Conservation (phyloP, 805 yeast species). For the Saccharomyces jurei region DNA sequence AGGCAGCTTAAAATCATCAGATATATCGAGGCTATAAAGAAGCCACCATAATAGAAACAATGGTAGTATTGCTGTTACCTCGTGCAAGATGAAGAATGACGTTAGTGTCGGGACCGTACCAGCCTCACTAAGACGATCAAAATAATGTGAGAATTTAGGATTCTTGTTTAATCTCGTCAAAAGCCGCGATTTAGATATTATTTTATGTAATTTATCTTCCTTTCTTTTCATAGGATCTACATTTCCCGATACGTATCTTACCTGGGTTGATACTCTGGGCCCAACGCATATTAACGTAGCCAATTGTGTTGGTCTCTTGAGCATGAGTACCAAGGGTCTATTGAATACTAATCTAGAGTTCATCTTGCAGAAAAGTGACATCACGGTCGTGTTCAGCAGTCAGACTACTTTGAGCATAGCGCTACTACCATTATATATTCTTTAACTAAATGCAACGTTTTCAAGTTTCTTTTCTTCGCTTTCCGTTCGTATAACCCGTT, state of each 20-base stretch:
- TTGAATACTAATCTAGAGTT: not conserved
- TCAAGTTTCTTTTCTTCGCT: not conserved
- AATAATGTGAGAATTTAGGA: constrained; percentile 23
- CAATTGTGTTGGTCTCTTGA: not conserved
- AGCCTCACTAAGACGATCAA: constrained; percentile 22
- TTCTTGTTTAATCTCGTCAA: constrained; percentile 20
- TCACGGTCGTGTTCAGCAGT: not conserved
- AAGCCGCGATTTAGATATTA: constrained; percentile 21
- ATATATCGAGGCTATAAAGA: constrained; percentile 46
- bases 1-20: constrained; percentile 17
- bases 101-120: constrained; percentile 35
- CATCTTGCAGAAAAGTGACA: not conserved
- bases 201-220: constrained; percentile 15
- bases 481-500: not conserved
- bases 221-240: not conserved
- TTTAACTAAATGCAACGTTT: not conserved
- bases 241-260: not conserved
- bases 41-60: constrained; percentile 59
- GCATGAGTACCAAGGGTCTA: not conserved
- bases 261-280: not conserved
- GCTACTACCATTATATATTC: not conserved
- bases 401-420: not conserved
- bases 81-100: constrained; percentile 63
- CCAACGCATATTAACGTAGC: not conserved
- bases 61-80: constrained; percentile 66